Evolutionary conservation across 495 filamentous ascomycete genomes (phyloP), one percentile per base, ranked within the genome.

Genomic region (Cercophora newfieldiana): DNA sequence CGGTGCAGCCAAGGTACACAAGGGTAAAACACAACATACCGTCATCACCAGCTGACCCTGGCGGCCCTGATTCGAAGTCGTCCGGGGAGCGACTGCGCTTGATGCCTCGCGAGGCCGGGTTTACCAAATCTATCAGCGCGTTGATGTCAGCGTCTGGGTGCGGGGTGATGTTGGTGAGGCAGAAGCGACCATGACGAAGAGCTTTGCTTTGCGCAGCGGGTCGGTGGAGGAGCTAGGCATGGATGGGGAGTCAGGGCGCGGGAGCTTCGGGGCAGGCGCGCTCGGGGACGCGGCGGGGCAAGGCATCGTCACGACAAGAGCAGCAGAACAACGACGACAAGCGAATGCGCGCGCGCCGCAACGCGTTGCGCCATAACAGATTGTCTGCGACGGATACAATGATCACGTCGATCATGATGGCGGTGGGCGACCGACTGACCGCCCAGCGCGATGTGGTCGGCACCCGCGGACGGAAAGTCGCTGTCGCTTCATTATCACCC

Each of bases 31-130:
- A 75, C 68, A 79, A 92, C 91, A 78, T 90, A 94, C 92, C 89
- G 83, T 93, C 92, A 81, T 96, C 92, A 78, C 87, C 85, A 67
- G 78, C 85, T 68, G 85, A 84, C 71, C 85, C 86, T 74, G 85
- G 84, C 67, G 77, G 70, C 68, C 79, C 77, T 68, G 81, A 77
- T 74, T 90, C 88, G 74, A 89, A 88, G 69, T 77, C 82, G 69
- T 96, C 91, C 70, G 93, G 94, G 60, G 95, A 97, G 64, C 93
- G 92, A 86, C 91, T 95, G 79, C 95, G 88, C 83, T 98, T 99
- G 74, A 92, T 77, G 67, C 93, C 93, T 75, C 95, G 89, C 68
- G 92, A 69, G 22, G 68, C 59, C 53, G 75, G 66, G 61, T 74
- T 78, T 19, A 74, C 55, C 47, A 81, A 64, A 68, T 82, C 81